Evolutionary conservation across 2,329 filamentous ascomycete genomes (phyloP), one percentile per base, ranked within the genome.

Genomic region (Fusarium sp.): DNA sequence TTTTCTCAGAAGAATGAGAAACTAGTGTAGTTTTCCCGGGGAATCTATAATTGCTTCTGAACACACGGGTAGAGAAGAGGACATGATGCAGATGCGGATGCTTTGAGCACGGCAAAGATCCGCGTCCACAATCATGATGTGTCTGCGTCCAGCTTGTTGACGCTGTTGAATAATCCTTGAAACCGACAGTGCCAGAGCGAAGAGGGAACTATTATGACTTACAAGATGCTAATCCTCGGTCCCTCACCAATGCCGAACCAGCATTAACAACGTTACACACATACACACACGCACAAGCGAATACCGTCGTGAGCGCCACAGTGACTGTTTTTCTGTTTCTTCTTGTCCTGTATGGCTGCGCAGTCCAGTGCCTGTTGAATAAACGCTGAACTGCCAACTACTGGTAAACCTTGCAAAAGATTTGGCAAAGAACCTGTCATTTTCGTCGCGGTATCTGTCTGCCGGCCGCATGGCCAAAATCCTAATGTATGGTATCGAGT

Each of bases 41-140:
- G 61, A 65, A 76, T 75, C 70, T 73, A 76, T 73, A 75, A 74
- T 76, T 76, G 72, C 75, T 76, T 77, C 62, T 76, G 63, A 46
- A 44, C 38, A 60, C 55, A 59, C 57, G 62, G 62, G 58, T 50
- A 28, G 40, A 63, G 52, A 60, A 53, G 42, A 67, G 62, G 38
- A 55, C 54, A 55, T 52, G 46, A 24, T 67, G 42, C 67, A 54
- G 47, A 61, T 65, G 45, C 45, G 40, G 36, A 40, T 42, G 31
- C 39, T 40, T 47, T 39, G 24, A 55, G 43, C 21, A 24, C 19
- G 57, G 62, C 26, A 63, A 56, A 43, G 62, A 69, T 67, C 65
- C 40, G 56, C 57, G 44, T 38, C 22, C 21, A 31, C 42, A 28
- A 22, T 50, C 43, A 55, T 42, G 15, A n/a, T 31, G 24, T 49